Evolutionary conservation across 2,329 filamentous ascomycete species (phyloP), one percentile per base, ranked within the genome.

Genomic region (Monosporascus cannonballus): DNA sequence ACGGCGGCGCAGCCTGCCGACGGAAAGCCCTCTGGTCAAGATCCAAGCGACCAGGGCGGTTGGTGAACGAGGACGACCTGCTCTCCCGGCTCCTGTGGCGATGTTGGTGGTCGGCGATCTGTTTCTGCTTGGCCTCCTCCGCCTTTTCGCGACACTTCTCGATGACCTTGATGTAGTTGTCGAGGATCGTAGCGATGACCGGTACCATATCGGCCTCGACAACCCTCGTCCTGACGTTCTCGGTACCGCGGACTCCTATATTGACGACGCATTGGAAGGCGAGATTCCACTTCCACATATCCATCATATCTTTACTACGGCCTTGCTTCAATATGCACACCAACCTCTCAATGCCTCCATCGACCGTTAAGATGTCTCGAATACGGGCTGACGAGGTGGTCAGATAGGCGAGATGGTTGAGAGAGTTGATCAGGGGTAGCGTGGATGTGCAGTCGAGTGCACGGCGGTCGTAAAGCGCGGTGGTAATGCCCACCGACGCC

Each of bases 231-330:
- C 94, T 84, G 54, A 99, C 94, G 61, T 84, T 86, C 74, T 99
- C 94, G 14, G 94, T 96, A 55, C 94, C 94, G 61, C 94, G 84
- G 55, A 99, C 93, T 53, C 94, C 94, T 67, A 99, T 97, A 71
- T 99, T 99, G 69, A 99, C 94, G 59, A 97, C 92, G 71, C 94
- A 99, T 73, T 97, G 94, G 71, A 99, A 99, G 50, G 94, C 94
- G 57, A 99, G 80, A 67, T 96, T 99, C 94, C 94, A 99, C 74
- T 97, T 97, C 94, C 94, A 99, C 89, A 96, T 96, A 71, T 96
- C 93, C 93, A 97, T 96, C 85, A 96, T 87, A 70, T 99, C 93
- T 73, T 92, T 95, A 74, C 90, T 96, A 68, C 94, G 83, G 58
- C 94, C 94, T 73, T 96, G 90, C 73, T 99, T 99, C 71, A 99